These are phyloP conservation scores for Rhypophila decipiens DNA, from an alignment of 495 filamentous ascomycete species.

Conservation along the genomic window DNA sequence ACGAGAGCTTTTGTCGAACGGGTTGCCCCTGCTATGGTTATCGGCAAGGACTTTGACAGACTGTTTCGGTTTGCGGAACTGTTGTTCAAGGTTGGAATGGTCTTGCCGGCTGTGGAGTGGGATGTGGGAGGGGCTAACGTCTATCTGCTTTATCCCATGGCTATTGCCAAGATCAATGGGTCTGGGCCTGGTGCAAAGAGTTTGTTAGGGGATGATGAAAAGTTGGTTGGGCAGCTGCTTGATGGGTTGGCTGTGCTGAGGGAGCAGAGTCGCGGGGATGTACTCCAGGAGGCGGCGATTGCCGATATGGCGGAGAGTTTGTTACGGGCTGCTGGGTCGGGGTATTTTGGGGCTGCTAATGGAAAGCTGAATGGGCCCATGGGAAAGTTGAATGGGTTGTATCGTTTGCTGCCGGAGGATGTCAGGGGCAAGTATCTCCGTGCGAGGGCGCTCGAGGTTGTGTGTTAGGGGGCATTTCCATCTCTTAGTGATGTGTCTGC, in stretches of 20 bases:
- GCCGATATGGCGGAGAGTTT: conserved; percentile 67
- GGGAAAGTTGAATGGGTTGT: conserved; percentile 9
- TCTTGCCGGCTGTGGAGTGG: conserved; percentile 56
- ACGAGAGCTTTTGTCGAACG: conserved; percentile 70
- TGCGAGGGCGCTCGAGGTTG: conserved; percentile 17
- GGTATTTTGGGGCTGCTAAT: not conserved
- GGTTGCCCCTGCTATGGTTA: conserved; percentile 73
- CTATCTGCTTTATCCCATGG: conserved; percentile 72
- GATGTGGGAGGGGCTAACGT: conserved; percentile 71
- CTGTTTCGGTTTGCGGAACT: conserved; percentile 42
- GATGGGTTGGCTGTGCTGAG: conserved; percentile 59
- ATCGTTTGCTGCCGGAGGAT: conserved; percentile 23
- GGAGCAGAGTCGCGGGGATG: conserved; percentile 44
- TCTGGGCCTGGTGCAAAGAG: not conserved
- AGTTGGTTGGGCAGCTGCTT: conserved; percentile 52
- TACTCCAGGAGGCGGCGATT: conserved; percentile 54
- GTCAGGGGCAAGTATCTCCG: conserved; percentile 22
- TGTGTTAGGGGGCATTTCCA: too few relatives aligned
- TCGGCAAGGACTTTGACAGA: conserved; percentile 64
- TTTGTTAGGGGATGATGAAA: conserved; percentile 22
- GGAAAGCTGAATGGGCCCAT: too few relatives aligned
- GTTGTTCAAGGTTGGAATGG: conserved; percentile 59
- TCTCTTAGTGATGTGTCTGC: too few relatives aligned
- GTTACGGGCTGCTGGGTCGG: conserved; percentile 5
- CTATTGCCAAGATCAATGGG: conserved; percentile 37